phyloP scores from a whole-genome alignment of 768 basidiomycete genomes.

The Trametes cubensis region DNA sequence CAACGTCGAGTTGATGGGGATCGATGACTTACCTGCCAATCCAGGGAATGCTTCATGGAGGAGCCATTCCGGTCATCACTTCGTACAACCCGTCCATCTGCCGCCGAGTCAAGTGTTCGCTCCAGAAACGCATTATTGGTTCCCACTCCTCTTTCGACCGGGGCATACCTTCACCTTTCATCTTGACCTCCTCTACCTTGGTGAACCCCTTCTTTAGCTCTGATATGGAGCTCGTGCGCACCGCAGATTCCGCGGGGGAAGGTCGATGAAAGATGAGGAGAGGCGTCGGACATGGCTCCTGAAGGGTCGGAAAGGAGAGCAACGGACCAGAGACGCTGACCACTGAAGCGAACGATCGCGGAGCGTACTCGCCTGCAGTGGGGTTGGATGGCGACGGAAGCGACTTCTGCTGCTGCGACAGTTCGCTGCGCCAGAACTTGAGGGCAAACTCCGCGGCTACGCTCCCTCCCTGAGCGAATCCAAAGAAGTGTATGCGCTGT shows the following conservation, averaged over 20 bases:
- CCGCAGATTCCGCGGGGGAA: conserved; percentile 45
- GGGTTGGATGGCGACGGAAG: conserved; percentile 10
- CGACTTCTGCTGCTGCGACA: conserved; percentile 18
- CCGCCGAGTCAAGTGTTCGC: conserved; percentile 60
- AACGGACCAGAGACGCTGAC: conserved; percentile 73
- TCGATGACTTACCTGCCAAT: no score
- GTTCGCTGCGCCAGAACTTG: conserved; percentile 44
- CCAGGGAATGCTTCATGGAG: no score
- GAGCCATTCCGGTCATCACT: conserved; percentile 49
- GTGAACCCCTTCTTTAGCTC: conserved; percentile 66
- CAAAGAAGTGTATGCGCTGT: conserved; percentile 79
- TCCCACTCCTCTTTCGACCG: conserved; percentile 76
- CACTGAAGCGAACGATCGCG: conserved; percentile 61
- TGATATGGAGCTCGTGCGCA: conserved; percentile 48
- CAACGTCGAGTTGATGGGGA: no score
- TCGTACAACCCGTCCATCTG: conserved; percentile 66
- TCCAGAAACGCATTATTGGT: conserved; percentile 88
- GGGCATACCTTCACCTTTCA: conserved; percentile 69
- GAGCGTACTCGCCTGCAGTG: not conserved
- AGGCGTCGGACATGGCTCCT: conserved; percentile 57
- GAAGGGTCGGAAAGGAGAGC: conserved; percentile 73
- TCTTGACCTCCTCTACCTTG: conserved; percentile 51
- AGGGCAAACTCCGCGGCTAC: conserved; percentile 72
- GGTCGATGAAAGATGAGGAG: conserved; percentile 61
- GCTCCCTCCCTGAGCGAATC: conserved; percentile 86